Base-by-base conservation (phyloP, 371 early-diverging fungal species). In the Lichtheimia corymbifera region DNA sequence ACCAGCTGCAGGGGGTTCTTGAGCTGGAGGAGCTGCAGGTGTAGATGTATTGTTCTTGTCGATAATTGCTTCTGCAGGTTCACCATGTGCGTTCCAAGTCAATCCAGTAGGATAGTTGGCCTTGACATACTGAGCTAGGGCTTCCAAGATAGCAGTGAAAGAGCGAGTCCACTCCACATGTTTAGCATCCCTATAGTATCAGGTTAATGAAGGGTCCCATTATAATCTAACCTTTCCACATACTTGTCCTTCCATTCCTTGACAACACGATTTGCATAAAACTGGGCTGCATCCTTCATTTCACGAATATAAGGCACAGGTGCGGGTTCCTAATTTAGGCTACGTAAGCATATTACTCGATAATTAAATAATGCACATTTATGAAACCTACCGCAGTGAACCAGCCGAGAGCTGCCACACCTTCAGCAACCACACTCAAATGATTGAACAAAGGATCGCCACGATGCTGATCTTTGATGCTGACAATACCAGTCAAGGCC, bases 361-460 rank as follows among this genome's bases (percentile, higher is more conserved):
- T 35, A 35, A 35, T 35, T 11, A 35, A 35, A 35, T 35, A 35
- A 20, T 13, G 28, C 45, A 41, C 5, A 20, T 3, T 30, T 20
- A 63, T 30, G 51, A 22, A 25, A 65, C 88, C 68, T 83, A 91
- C 92, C 50, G 92, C 84, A 5, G 89, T 87, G 24, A 97, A 93
- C 98, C 98, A 98, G 24, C 94, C 94, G 45, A 97, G 82, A 28
- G 94, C 96, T 30, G 91, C 84, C 49, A 92, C 85, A 70, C 96
- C 96, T 65, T 97, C 96, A 40, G 91, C 88, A 7, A 98, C 90
- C 11, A 89, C 76, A 28, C 90, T 86, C 63, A 98, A 74, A 66
- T 96, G 93, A 72, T 88, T 92, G 66, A 88, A 91, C 14, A 87
- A 64, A 18, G 88, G 84, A 27, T 85, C 82, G 41, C 89, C 81